These are phyloP conservation scores for Brassica balearica DNA, from an alignment of 441 rosid genomes.

Conservation along the genomic window DNA sequence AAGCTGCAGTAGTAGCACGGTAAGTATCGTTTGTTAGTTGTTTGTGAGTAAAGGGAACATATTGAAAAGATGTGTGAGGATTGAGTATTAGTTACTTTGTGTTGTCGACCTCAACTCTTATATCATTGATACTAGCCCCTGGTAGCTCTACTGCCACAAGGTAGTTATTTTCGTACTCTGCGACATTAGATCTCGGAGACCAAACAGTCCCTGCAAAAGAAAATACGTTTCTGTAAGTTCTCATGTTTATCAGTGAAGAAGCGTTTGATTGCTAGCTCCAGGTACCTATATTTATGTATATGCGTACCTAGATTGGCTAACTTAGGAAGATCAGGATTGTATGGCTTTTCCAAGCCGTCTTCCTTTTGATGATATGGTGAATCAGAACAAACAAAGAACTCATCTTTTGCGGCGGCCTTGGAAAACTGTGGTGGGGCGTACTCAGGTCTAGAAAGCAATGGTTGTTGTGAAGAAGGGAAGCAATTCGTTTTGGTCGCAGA, in stretches of 20 bases:
- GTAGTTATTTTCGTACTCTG: slow-evolving; percentile 58
- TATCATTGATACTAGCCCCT: slow-evolving; percentile 68
- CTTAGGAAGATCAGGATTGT: slow-evolving; percentile 46
- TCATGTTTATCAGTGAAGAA: background rate
- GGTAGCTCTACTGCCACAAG: slow-evolving; percentile 74
- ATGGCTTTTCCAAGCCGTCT: slow-evolving; percentile 17
- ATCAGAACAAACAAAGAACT: slow-evolving; percentile 20
- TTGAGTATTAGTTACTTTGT: slow-evolving; percentile 49
- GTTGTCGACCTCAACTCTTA: slow-evolving; percentile 79
- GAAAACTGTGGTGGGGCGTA: slow-evolving; percentile 49
- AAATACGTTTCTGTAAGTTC: background rate
- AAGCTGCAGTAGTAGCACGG: slow-evolving; percentile 51
- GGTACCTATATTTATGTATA: background rate
- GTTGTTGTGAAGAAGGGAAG: slow-evolving; percentile 40
- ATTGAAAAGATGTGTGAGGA: background rate
- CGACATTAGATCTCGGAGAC: slow-evolving; percentile 77
- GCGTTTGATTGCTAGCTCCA: background rate
- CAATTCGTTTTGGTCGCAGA: slow-evolving; percentile 37
- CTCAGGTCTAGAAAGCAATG: slow-evolving; percentile 58
- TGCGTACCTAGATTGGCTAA: slow-evolving; percentile 53
- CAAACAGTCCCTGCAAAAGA: slow-evolving; percentile 55
- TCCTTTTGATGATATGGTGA: slow-evolving; percentile 26
- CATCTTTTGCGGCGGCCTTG: slow-evolving; percentile 49
- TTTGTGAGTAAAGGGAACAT: slow-evolving; percentile 8
- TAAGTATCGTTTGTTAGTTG: slow-evolving; percentile 23